Base-by-base conservation (phyloP, 257 asterid genomes). In the Nicotiana tabacum region DNA sequence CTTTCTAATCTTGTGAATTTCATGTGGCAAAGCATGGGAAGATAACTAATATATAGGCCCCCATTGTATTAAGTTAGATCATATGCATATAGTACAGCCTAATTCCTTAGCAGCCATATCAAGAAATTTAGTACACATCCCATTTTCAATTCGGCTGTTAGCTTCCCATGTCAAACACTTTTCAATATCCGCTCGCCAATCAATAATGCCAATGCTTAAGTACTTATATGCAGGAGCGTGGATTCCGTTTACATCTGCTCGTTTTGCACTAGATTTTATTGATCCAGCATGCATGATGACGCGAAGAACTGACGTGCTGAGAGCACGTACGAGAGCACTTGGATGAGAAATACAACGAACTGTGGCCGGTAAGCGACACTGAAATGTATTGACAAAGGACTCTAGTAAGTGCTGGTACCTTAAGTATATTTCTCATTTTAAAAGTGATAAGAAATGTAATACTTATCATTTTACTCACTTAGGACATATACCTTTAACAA, bases 271-370 rank as follows among this genome's bases (percentile, higher is more conserved):
- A 1, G 92, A 83, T 89, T 89, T 93, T 46, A 84, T 57, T 3
- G 94, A 80, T 12, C 93, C 89, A 3, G 93, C 88, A 18, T 91
- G 92, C 69, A 92, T 85, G 80, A 96, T 94, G 57, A 98, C 97
- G 10, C 94, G 98, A 77, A 96, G 99, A 68, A 96, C 97, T 32
- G 99, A 96, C 32, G 84, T 93, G 90, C 99, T 96, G 17, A 96
- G 98, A 15, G 98, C 94, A n/a, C 99, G 98, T 37, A 96, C 98
- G 67, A 92, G 98, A 86, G 99, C 99, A 53, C 98, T 96, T 5
- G 93, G 94, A 84, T 96, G 99, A 77, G 98, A 96, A 74, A 93
- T 91, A 81, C 98, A 96, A 10, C 97, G 95, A 77, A 93, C 95
- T 3, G 98, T 94, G 30, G 98, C 98, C 18, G 98, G 88, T 85